phyloP scores from a whole-genome alignment of 2,329 filamentous ascomycete genomes.

The Alternaria consortialis region DNA sequence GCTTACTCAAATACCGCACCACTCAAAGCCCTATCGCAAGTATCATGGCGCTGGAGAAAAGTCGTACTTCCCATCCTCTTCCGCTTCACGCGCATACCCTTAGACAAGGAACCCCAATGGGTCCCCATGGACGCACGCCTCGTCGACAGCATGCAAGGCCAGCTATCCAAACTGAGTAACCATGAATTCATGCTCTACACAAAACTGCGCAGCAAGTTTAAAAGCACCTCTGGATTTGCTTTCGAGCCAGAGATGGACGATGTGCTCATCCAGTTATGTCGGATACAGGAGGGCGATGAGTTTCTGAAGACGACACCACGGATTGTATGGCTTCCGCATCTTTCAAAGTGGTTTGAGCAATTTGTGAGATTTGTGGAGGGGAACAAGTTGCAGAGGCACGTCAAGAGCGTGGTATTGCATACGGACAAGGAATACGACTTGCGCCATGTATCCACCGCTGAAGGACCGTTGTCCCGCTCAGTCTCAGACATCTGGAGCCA shows the following conservation, averaged over 20 bases:
- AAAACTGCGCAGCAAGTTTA: constrained; percentile 46
- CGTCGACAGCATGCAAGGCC: constrained; percentile 45
- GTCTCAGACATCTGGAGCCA: constrained; percentile 43
- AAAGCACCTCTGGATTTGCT: constrained; percentile 39
- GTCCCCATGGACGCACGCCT: constrained; percentile 46
- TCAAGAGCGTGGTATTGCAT: constrained; percentile 60
- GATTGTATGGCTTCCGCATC: constrained; percentile 45
- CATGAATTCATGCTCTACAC: constrained; percentile 47
- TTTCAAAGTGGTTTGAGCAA: constrained; percentile 30
- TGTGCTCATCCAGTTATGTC: constrained; percentile 45
- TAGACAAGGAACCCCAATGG: constrained; percentile 45
- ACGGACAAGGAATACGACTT: constrained; percentile 52
- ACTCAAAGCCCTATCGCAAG: constrained; percentile 45
- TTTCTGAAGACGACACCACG: constrained; percentile 36
- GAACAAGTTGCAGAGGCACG: constrained; percentile 44
- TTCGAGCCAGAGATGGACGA: constrained; percentile 45
- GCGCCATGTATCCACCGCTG: constrained; percentile 37
- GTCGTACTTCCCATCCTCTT: constrained; percentile 47
- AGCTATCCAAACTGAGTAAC: constrained; percentile 40
- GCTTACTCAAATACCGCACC: constrained; percentile 32
- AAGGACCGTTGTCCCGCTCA: constrained; percentile 61
- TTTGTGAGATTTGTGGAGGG: constrained; percentile 32
- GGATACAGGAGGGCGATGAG: constrained; percentile 41
- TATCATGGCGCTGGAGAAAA: constrained; percentile 45
- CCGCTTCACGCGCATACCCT: constrained; percentile 34